Evolutionary conservation across 179 eudicot genomes (phyloP), one percentile per base, ranked within the genome.

Genomic region (Beta lomatogona): DNA sequence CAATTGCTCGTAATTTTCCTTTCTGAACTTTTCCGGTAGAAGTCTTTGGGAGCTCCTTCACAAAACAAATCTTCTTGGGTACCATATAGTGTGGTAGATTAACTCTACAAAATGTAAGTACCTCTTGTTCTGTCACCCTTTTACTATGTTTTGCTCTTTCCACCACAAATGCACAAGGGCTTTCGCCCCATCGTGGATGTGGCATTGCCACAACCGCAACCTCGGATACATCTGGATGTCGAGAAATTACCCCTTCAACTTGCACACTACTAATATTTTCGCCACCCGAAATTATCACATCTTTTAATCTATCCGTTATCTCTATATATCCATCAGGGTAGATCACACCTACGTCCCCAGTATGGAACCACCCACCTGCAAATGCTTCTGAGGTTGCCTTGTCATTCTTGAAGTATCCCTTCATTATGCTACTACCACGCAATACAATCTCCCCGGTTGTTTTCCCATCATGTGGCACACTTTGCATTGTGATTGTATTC

Each of bases 201-300:
- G 97, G 94, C 94, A 91, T 92, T n/a, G 92, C 93, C 80, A 92
- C 94, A 63, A 90, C 97, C 5, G 93, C 91, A 7, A 86, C 94
- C 61, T 91, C 93, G 6, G 77, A 48, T 78, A 92, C 92, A 16
- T 64, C 75, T 0, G 82, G 88, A 73, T 91, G 91, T 13, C 81
- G 65, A 72, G 77, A 86, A 11, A 92, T 74, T 21, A 86, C 88
- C 3, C 61, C 58, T 80, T 91, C 94, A 53, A 92, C 85, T 66
- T 91, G 93, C 2, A 90, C 88, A 55, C 97, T 91, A 78, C 94
- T 90, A 12, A 92, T 91, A 67, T 92, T 92, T 9, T 48, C 52
- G 66, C 94, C 97, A 0, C 97, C 94, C 0, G 93, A 90, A 11
- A 91, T 91, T 4, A 92, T 92, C 57, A 92, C 90, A 74, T 92